Evolutionary conservation across 129 eudicot genomes (phyloP).

Genomic region (Tagetes erecta): DNA sequence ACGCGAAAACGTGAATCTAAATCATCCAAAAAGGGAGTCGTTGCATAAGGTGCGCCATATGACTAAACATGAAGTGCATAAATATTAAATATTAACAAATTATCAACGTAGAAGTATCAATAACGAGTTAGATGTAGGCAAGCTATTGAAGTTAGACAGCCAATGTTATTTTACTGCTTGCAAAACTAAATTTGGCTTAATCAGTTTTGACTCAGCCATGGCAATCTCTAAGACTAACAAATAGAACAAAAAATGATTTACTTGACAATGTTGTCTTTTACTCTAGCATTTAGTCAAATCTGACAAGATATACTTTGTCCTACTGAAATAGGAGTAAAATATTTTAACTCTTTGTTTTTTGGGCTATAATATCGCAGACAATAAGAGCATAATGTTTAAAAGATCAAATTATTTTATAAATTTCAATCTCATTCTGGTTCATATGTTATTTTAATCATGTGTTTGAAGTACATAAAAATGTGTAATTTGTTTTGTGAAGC

Average conservation of each 20-base stretch:
- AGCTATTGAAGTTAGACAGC: not conserved
- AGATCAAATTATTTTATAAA: too few relatives aligned
- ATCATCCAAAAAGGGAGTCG: constrained; percentile 40
- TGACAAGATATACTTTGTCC: not conserved
- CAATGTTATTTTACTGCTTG: not conserved
- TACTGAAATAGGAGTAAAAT: not conserved
- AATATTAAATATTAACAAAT: not conserved
- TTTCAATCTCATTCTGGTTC: too few relatives aligned
- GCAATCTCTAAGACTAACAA: not conserved
- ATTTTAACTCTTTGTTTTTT: too few relatives aligned
- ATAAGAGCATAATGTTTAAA: too few relatives aligned
- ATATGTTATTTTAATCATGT: too few relatives aligned
- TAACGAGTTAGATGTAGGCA: not conserved
- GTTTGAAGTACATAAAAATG: too few relatives aligned
- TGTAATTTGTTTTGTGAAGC: too few relatives aligned
- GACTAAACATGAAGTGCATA: not conserved
- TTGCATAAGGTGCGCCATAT: constrained; percentile 41
- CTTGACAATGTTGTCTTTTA: not conserved
- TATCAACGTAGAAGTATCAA: constrained; percentile 21
- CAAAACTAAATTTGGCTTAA: constrained; percentile 1
- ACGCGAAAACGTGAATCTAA: constrained; percentile 44
- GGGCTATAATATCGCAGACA: too few relatives aligned
- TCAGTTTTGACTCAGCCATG: not conserved
- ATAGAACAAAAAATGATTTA: not conserved
- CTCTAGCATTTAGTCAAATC: constrained; percentile 2